A percentile compares a stretch with the other conserved stretches of the same genome.
These are phyloP conservation scores for Phytophthora constricta DNA, from an alignment of 352 stramenopile genomes.

Conservation along the genomic window DNA sequence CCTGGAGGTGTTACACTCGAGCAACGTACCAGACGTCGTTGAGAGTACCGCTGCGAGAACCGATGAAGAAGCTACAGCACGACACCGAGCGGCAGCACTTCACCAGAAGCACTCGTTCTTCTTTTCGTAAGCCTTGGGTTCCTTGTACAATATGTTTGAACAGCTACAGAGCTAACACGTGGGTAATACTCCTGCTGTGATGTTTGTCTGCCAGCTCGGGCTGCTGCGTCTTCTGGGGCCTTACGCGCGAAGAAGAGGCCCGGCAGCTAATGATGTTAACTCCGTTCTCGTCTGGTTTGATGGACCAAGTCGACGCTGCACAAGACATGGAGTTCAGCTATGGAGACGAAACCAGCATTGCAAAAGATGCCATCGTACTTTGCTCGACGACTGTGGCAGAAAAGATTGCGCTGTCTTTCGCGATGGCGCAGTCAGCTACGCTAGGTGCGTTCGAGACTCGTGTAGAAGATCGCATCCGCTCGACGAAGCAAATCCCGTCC, in stretches of 20 bases:
- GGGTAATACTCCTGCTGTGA: no score
- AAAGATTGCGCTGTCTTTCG: slow-evolving; percentile 92
- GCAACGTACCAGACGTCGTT: slow-evolving; percentile 16
- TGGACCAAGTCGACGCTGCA: slow-evolving; percentile 53
- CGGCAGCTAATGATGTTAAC: slow-evolving; percentile 54
- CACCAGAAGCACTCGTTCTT: slow-evolving; percentile 73
- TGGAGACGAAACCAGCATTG: slow-evolving; percentile 51
- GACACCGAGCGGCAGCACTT: slow-evolving; percentile 24
- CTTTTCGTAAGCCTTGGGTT: slow-evolving; percentile 54
- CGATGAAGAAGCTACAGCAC: slow-evolving; percentile 9
- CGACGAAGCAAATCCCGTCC: slow-evolving; percentile 87
- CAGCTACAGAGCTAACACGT: no score
- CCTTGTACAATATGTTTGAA: no score
- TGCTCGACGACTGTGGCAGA: slow-evolving; percentile 74
- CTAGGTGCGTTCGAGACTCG: slow-evolving; percentile 92
- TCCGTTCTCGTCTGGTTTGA: slow-evolving; percentile 53
- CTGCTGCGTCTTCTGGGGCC: slow-evolving; percentile 75
- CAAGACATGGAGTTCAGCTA: slow-evolving; percentile 77
- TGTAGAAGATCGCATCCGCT: slow-evolving; percentile 84
- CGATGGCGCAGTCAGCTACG: slow-evolving; percentile 92
- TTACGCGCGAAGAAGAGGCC: slow-evolving; percentile 63
- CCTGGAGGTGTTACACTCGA: slow-evolving; percentile 74
- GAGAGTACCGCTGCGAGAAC: neutral
- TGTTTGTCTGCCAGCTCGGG: slow-evolving; percentile 50
- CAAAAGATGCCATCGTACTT: slow-evolving; percentile 86